Evolutionary conservation across 2,329 filamentous ascomycete species (phyloP).

Genomic region (Fusarium transvaalense): DNA sequence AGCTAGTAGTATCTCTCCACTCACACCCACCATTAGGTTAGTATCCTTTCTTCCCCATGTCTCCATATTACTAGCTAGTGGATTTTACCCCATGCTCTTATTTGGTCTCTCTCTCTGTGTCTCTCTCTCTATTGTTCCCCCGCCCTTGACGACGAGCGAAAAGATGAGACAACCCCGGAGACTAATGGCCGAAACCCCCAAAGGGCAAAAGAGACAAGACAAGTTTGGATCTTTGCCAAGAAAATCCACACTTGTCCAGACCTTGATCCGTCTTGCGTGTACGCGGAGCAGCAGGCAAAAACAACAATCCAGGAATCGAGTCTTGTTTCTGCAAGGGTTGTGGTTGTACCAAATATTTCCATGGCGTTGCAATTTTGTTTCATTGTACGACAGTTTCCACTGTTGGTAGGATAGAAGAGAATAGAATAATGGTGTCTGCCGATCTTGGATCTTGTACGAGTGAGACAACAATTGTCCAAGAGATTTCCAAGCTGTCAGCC

Average conservation of each 20-base stretch:
- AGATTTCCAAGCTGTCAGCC: slow-evolving; percentile 29
- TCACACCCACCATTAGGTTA: slow-evolving; percentile 8
- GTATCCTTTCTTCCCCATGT: slow-evolving; percentile 22
- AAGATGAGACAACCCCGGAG: slow-evolving; percentile 16
- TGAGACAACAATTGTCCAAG: slow-evolving; percentile 11
- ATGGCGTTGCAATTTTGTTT: slow-evolving; percentile 30
- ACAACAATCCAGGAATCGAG: slow-evolving; percentile 27
- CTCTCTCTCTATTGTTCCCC: slow-evolving; percentile 10
- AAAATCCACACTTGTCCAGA: slow-evolving; percentile 22
- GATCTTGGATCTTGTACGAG: slow-evolving; percentile 30
- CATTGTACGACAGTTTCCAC: slow-evolving; percentile 23
- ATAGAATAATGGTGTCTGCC: slow-evolving; percentile 8
- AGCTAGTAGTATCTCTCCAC: slow-evolving; percentile 9
- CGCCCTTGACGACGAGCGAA: slow-evolving; percentile 10
- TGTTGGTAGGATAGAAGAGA: not conserved
- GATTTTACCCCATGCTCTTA: slow-evolving; percentile 28
- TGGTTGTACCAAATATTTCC: slow-evolving; percentile 1
- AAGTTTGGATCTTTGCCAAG: slow-evolving; percentile 23
- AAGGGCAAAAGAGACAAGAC: slow-evolving; percentile 1
- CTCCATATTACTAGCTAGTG: slow-evolving; percentile 18
- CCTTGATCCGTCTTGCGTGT: slow-evolving; percentile 3
- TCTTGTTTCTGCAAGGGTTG: not conserved
- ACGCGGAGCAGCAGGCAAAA: not conserved
- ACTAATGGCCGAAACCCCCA: slow-evolving; percentile 40
- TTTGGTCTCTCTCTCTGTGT: too few relatives aligned